Evolutionary conservation across 2,329 filamentous ascomycete genomes (phyloP).

Genomic region (Fusarium burgessii): DNA sequence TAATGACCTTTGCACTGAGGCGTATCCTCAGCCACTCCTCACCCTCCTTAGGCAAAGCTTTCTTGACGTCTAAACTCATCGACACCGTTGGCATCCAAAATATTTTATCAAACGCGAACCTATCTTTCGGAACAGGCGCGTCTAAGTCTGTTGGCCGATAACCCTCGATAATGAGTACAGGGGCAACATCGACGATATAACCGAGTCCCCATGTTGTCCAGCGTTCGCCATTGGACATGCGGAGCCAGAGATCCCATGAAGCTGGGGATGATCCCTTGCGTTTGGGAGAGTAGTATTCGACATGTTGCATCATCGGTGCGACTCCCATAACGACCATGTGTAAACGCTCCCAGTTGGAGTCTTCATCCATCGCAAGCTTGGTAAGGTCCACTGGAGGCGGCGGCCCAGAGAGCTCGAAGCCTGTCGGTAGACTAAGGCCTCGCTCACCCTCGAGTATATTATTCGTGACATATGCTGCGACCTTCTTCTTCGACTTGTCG

Average conservation of each 20-base stretch:
- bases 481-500: constrained; percentile 46
- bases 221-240: constrained; percentile 67
- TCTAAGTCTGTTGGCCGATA: constrained; percentile 51
- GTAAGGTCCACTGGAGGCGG: constrained; percentile 39
- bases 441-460: constrained; percentile 40
- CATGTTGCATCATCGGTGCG: constrained; percentile 45
- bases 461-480: constrained; percentile 57
- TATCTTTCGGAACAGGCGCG: constrained; percentile 24
- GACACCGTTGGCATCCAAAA: constrained; percentile 84
- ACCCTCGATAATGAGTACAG: constrained; percentile 73
- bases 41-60: constrained; percentile 73
- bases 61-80: constrained; percentile 83
- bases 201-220: constrained; percentile 75
- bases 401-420: constrained; percentile 36
- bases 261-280: constrained; percentile 3
- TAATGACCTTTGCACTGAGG: constrained; percentile 73
- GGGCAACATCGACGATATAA: constrained; percentile 73
- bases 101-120: constrained; percentile 45
- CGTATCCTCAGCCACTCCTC: constrained; percentile 79
- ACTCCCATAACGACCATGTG: constrained; percentile 38
- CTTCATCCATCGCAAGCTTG: neutral
- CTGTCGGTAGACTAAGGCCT: constrained; percentile 49
- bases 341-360: constrained; percentile 36
- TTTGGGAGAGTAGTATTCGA: constrained; percentile 49
- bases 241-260: constrained; percentile 65